phyloP scores from a whole-genome alignment of 139 green algal species.

The Tetratostichococcus sp. region DNA sequence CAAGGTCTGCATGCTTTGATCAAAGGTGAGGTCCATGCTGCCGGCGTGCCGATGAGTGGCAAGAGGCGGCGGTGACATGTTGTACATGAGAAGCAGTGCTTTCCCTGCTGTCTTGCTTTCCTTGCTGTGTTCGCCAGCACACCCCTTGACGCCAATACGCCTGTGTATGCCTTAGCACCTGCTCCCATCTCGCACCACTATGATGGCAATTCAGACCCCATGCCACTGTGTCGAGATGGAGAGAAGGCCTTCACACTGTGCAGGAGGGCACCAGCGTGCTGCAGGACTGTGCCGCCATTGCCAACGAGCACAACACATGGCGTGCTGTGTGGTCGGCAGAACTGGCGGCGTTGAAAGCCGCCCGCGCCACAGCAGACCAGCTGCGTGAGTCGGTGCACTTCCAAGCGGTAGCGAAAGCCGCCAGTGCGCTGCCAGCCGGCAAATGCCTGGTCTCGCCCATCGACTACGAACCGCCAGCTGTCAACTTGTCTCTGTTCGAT shows the following conservation, averaged over 20 bases:
- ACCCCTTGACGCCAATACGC: no score
- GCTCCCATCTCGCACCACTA: no score
- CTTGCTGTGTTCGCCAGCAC: no score
- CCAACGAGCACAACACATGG: conserved; percentile 2
- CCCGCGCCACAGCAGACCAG: background rate
- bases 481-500: background rate
- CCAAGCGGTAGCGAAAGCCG: background rate
- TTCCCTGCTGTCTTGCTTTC: no score
- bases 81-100: no score
- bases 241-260: no score
- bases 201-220: no score
- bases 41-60: no score
- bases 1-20: background rate
- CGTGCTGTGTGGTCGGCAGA: background rate
- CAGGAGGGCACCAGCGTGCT: conserved; percentile 9
- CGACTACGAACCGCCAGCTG: background rate
- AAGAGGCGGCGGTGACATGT: no score
- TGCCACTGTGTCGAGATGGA: no score
- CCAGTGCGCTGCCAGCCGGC: background rate
- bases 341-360: background rate
- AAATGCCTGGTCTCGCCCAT: background rate
- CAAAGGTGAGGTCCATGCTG: no score
- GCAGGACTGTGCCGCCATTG: conserved; percentile 4
- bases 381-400: conserved; percentile 7
- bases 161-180: no score